A percentile compares a stretch with the other conserved stretches of the same genome.
These are phyloP conservation scores for Apiotrichum gracile DNA, from an alignment of 1,284 basidiomycete genomes.

Conservation along the genomic window DNA sequence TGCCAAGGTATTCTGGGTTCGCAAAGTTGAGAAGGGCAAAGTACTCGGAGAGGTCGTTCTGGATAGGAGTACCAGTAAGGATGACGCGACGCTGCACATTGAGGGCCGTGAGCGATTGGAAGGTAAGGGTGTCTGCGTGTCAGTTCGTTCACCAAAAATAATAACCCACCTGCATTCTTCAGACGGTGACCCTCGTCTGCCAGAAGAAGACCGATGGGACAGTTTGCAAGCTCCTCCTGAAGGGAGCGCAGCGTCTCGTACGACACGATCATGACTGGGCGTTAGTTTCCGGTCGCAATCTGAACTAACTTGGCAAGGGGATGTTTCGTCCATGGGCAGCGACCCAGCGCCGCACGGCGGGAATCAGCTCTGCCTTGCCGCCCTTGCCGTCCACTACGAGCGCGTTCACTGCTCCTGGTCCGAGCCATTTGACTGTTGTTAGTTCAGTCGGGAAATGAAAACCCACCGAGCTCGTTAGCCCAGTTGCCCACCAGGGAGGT, in stretches of 20 bases:
- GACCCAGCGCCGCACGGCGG: conserved; percentile 78
- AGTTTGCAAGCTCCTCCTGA: conserved; percentile 65
- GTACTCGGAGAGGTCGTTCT: conserved; percentile 96
- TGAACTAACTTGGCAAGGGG: conserved; percentile 75
- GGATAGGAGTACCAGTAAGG: conserved; percentile 89
- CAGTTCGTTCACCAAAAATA: not conserved
- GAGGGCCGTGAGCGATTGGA: conserved; percentile 74
- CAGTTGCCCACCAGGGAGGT: conserved; percentile 96
- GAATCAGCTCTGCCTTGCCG: conserved; percentile 70
- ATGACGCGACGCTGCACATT: conserved; percentile 93
- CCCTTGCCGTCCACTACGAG: conserved; percentile 87
- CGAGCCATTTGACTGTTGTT: conserved; percentile 79
- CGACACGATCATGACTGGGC: conserved; percentile 92
- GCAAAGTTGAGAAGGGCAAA: conserved; percentile 95
- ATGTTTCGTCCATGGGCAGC: conserved; percentile 77
- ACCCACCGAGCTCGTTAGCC: conserved; percentile 88
- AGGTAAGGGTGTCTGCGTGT: conserved; percentile 72
- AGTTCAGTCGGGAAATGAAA: not conserved
- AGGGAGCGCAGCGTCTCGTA: conserved; percentile 93
- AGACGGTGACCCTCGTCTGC: conserved; percentile 96
- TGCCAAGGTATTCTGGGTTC: conserved; percentile 91
- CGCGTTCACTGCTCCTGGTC: conserved; percentile 70
- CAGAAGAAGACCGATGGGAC: conserved; percentile 81
- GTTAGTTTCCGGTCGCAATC: not conserved
- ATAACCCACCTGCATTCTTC: conserved; percentile 79